phyloP scores from a whole-genome alignment of 805 yeast species.

The Candida multigemmis region DNA sequence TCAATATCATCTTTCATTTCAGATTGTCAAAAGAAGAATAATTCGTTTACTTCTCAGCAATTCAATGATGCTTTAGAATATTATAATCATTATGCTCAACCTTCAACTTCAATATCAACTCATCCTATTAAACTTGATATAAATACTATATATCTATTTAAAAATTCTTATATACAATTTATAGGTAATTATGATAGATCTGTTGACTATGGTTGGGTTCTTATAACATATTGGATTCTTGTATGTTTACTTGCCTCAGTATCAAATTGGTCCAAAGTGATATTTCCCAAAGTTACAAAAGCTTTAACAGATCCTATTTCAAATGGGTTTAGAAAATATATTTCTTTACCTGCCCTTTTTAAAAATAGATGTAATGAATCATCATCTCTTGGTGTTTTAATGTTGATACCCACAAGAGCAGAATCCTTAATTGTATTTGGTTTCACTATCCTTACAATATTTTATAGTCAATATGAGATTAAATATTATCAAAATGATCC shows the following conservation, averaged over 20 bases:
- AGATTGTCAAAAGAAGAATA: slow-evolving; percentile 13
- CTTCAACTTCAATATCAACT: slow-evolving; percentile 5
- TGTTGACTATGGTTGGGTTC: slow-evolving; percentile 29
- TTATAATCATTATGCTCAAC: slow-evolving; percentile 9
- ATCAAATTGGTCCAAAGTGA: slow-evolving; percentile 23
- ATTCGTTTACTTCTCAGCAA: slow-evolving; percentile 11
- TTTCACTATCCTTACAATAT: slow-evolving; percentile 17
- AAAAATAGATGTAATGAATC: slow-evolving; percentile 17
- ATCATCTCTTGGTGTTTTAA: slow-evolving; percentile 10
- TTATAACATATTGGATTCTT: slow-evolving; percentile 22
- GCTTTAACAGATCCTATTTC: slow-evolving; percentile 16
- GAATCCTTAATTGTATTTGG: slow-evolving; percentile 24
- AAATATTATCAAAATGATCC: slow-evolving; percentile 22
- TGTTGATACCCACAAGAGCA: slow-evolving; percentile 31
- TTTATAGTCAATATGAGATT: slow-evolving; percentile 14
- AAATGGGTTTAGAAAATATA: slow-evolving; percentile 20
- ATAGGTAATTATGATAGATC: slow-evolving; percentile 35
- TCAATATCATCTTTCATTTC: slow-evolving; percentile 14
- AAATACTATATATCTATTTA: slow-evolving; percentile 8
- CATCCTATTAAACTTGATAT: slow-evolving; percentile 19
- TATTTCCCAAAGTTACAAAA: slow-evolving; percentile 12
- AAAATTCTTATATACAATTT: slow-evolving; percentile 23
- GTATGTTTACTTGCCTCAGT: slow-evolving; percentile 15
- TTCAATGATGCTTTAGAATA: slow-evolving; percentile 12
- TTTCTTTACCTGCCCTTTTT: slow-evolving; percentile 31